These are phyloP conservation scores for Candida caryicola DNA, from an alignment of 805 yeast genomes.

Conservation along the genomic window DNA sequence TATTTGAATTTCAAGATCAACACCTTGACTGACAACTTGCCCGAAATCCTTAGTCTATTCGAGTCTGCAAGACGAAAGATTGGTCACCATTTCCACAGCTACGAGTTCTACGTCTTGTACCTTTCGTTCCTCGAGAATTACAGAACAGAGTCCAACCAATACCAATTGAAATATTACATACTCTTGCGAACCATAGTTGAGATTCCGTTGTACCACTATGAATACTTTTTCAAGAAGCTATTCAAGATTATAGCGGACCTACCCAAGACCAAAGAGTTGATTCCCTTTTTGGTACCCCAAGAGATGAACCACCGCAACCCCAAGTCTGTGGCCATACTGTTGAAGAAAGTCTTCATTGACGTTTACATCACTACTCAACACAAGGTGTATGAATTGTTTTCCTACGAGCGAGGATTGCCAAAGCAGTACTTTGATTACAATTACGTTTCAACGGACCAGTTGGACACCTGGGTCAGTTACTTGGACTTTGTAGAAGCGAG, in stretches of 20 bases:
- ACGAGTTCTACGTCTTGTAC: conserved; percentile 51
- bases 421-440: conserved; percentile 38
- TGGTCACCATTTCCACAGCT: conserved; percentile 52
- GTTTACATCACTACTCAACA: conserved; percentile 55
- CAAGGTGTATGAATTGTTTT: conserved; percentile 47
- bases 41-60: conserved; percentile 33
- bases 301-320: conserved; percentile 16
- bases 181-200: conserved; percentile 51
- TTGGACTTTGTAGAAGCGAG: conserved; percentile 49
- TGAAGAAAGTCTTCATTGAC: conserved; percentile 51
- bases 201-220: conserved; percentile 54
- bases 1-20: conserved; percentile 43
- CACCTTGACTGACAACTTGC: conserved; percentile 26
- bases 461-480: conserved; percentile 59
- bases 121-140: conserved; percentile 40
- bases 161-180: conserved; percentile 33
- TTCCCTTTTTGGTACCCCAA: conserved; percentile 16
- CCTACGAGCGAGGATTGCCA: conserved; percentile 41
- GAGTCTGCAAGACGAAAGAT: conserved; percentile 47
- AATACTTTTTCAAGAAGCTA: conserved; percentile 43
- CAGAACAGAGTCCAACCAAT: conserved; percentile 18
- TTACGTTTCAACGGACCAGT: conserved; percentile 41
- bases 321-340: conserved; percentile 30
- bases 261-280: conserved; percentile 1
- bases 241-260: conserved; percentile 32